phyloP scores from a whole-genome alignment of 2,329 filamentous ascomycete species.

The Ceratocystis ficicola region DNA sequence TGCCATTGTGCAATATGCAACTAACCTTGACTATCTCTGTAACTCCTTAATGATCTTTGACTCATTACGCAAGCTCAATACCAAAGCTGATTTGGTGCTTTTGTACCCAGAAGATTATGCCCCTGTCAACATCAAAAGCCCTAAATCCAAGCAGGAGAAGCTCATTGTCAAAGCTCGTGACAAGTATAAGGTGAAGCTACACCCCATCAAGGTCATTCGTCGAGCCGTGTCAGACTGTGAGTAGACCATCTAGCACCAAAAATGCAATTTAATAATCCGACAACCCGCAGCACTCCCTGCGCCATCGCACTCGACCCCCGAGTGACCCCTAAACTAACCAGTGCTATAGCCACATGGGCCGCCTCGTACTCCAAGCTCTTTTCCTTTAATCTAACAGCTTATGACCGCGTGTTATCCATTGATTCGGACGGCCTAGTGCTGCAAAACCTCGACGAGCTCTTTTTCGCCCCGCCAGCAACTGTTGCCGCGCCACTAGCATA shows the following conservation, averaged over 20 bases:
- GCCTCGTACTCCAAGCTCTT: slow-evolving; percentile 56
- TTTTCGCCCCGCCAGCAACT: slow-evolving; percentile 48
- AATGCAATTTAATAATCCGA: no score
- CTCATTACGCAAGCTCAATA: slow-evolving; percentile 32
- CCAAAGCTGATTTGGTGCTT: slow-evolving; percentile 35
- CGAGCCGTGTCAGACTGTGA: slow-evolving; percentile 31
- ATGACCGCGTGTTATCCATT: slow-evolving; percentile 37
- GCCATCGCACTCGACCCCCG: not conserved
- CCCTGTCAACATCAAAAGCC: slow-evolving; percentile 27
- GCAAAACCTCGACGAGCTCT: slow-evolving; percentile 56
- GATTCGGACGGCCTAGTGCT: slow-evolving; percentile 54
- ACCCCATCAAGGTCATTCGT: slow-evolving; percentile 33
- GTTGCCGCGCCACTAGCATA: slow-evolving; percentile 61
- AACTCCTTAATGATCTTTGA: slow-evolving; percentile 42
- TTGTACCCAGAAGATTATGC: slow-evolving; percentile 34
- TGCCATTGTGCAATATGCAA: slow-evolving; percentile 41
- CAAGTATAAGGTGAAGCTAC: slow-evolving; percentile 35
- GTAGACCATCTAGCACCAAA: slow-evolving; percentile 19
- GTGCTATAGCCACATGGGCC: slow-evolving; percentile 43
- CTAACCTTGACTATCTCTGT: slow-evolving; percentile 37
- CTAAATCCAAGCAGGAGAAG: slow-evolving; percentile 27
- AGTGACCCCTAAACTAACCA: not conserved
- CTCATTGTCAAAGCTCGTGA: slow-evolving; percentile 35
- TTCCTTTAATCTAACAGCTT: slow-evolving; percentile 55
- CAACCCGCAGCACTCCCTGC: not conserved